Evolutionary conservation across 2,329 filamentous ascomycete genomes (phyloP).

Genomic region (Epichloe gansuensis): DNA sequence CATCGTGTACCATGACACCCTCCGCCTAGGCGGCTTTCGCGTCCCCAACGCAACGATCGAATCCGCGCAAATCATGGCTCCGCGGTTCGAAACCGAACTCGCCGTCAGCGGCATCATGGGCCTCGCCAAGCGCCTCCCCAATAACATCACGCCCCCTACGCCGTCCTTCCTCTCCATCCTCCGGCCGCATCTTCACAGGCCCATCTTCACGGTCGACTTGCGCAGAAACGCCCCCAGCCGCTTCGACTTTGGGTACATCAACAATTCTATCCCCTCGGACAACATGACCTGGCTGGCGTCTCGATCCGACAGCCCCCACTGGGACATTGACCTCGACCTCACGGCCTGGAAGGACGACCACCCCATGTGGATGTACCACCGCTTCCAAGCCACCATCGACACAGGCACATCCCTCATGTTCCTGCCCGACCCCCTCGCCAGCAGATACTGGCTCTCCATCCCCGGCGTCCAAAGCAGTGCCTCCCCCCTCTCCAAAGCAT

Average conservation of each 20-base stretch:
- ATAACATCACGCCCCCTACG: conserved; percentile 29
- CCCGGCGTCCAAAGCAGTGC: conserved; percentile 27
- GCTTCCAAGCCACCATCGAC: conserved; percentile 46
- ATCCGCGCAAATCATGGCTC: conserved; percentile 31
- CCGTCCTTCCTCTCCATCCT: conserved; percentile 34
- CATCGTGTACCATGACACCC: conserved; percentile 36
- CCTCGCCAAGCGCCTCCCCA: conserved; percentile 33
- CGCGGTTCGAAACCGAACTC: conserved; percentile 28
- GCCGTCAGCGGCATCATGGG: conserved; percentile 39
- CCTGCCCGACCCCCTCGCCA: conserved; percentile 40
- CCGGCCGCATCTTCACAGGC: conserved; percentile 23
- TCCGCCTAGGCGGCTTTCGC: conserved; percentile 31
- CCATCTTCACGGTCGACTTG: conserved; percentile 38
- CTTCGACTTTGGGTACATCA: conserved; percentile 39
- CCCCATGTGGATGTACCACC: conserved; percentile 33
- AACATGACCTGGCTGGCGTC: conserved; percentile 31
- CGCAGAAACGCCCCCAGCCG: conserved; percentile 32
- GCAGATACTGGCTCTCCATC: conserved; percentile 47
- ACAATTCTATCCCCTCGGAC: conserved; percentile 24
- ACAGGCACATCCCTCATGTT: conserved; percentile 58
- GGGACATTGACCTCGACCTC: conserved; percentile 36
- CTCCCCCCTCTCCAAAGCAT: conserved; percentile 41
- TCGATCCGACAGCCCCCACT: conserved; percentile 20
- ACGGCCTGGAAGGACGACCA: conserved; percentile 32
- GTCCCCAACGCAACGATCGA: conserved; percentile 35